A percentile compares a stretch with the other conserved stretches of the same genome.
Evolutionary conservation across 805 yeast species (phyloP).

Genomic region (Saccharomyces kudriavzevii): DNA sequence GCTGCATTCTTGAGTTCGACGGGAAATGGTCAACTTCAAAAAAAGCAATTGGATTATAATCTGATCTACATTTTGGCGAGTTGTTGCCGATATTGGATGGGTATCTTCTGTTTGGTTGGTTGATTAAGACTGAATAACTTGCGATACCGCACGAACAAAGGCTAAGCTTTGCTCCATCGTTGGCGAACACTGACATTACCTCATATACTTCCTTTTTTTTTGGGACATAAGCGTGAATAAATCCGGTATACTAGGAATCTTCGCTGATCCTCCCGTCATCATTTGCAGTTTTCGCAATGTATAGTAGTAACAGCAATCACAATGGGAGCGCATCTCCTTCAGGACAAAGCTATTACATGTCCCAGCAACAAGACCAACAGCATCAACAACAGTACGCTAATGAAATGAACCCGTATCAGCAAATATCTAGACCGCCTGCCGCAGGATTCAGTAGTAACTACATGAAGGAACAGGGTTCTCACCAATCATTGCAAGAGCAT

Average conservation of each 20-base stretch:
- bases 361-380: slow-evolving; percentile 5
- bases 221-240: neutral
- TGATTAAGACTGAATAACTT: neutral
- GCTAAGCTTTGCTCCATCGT: neutral
- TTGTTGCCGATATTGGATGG: neutral
- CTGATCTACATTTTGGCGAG: neutral
- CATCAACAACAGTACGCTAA: slow-evolving; percentile 5
- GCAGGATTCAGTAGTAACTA: slow-evolving; percentile 32
- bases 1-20: neutral
- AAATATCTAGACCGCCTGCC: slow-evolving; percentile 29
- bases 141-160: neutral
- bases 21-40: neutral
- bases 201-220: neutral
- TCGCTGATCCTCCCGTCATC: neutral
- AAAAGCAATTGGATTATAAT: neutral
- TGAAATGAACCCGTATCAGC: slow-evolving; percentile 9
- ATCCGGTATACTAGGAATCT: neutral
- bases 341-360: neutral
- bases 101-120: neutral
- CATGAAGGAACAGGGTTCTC: slow-evolving; percentile 33
- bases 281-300: neutral
- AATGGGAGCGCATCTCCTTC: neutral
- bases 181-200: neutral
- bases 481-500: slow-evolving; percentile 31
- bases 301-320: neutral